Evolutionary conservation across 208 protist genomes (phyloP).

Genomic region (Leptomonas seymouri): DNA sequence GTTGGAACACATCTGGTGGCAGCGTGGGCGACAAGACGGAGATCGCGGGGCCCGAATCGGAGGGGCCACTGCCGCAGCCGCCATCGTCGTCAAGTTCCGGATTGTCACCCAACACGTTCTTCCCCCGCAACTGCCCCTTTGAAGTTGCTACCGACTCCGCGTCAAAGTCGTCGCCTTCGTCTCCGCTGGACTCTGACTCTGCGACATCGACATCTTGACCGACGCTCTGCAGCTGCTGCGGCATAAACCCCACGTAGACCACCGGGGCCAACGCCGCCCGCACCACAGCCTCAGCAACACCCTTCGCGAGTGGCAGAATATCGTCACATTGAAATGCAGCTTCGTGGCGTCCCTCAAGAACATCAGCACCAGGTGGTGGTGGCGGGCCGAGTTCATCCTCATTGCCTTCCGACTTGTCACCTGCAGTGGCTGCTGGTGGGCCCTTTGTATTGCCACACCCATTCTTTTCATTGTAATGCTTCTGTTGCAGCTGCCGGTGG

Average conservation of each 20-base stretch:
- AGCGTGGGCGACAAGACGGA: slow-evolving; percentile 22
- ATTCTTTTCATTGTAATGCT: background rate
- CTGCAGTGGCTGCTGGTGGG: background rate
- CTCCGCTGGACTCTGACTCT: background rate
- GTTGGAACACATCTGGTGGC: slow-evolving; percentile 11
- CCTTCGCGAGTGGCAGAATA: slow-evolving; percentile 18
- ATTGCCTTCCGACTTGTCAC: background rate
- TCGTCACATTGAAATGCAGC: slow-evolving; percentile 15
- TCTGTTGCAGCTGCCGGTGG: slow-evolving; percentile 11
- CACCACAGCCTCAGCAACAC: slow-evolving; percentile 21
- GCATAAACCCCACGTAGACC: background rate
- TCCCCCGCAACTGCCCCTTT: background rate
- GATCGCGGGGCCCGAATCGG: background rate
- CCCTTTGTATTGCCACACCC: background rate
- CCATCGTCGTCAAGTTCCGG: no score
- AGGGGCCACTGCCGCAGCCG: no score
- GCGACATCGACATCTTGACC: background rate
- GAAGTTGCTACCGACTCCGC: background rate
- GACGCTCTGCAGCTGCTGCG: slow-evolving; percentile 2
- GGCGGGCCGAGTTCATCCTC: background rate
- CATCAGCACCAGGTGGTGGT: background rate
- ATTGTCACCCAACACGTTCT: no score
- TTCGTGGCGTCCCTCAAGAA: background rate
- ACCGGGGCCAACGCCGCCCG: slow-evolving; percentile 19
- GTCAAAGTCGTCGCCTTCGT: background rate